A percentile compares a stretch with the other conserved stretches of the same genome.
phyloP scores from a whole-genome alignment of 371 early-diverging fungal species.

The Rhizopus arrhizus region DNA sequence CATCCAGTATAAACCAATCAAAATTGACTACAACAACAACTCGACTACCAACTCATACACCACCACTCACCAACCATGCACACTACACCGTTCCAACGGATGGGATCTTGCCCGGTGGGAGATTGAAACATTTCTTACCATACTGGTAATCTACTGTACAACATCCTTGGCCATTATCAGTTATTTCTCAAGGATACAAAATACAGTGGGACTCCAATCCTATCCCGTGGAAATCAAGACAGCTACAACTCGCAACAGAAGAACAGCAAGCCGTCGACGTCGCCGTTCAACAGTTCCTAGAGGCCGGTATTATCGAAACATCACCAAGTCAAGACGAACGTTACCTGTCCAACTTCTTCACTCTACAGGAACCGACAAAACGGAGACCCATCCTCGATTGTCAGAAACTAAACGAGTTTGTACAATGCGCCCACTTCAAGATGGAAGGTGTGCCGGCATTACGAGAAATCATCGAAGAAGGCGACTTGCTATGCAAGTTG shows the following conservation, averaged over 20 bases:
- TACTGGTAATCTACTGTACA: constrained; percentile 1
- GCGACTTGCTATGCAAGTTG: constrained; percentile 11
- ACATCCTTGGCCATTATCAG: constrained; percentile 5
- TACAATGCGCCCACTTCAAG: constrained; percentile 15
- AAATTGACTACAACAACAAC: too few relatives aligned
- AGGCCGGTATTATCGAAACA: constrained; percentile 6
- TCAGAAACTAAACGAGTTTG: background rate
- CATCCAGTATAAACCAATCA: too few relatives aligned
- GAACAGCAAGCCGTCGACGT: constrained; percentile 2
- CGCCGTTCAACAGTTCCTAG: constrained; percentile 4
- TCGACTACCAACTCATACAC: background rate
- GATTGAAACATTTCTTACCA: background rate
- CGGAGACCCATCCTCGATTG: constrained; percentile 1
- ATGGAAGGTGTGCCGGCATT: constrained; percentile 16
- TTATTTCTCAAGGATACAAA: constrained; percentile 5
- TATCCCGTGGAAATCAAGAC: background rate
- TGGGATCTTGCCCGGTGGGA: constrained; percentile 10
- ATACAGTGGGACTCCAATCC: background rate
- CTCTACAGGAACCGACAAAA: constrained; percentile 7
- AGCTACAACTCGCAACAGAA: background rate
- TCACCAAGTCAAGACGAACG: background rate
- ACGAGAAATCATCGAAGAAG: constrained; percentile 9
- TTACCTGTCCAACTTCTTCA: constrained; percentile 7
- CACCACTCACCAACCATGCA: too few relatives aligned
- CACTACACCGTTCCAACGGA: constrained; percentile 5